A percentile compares a stretch with the other conserved stretches of the same genome.
These are phyloP conservation scores for Penicillium frequentans DNA, from an alignment of 2,329 filamentous ascomycete genomes.

Conservation along the genomic window DNA sequence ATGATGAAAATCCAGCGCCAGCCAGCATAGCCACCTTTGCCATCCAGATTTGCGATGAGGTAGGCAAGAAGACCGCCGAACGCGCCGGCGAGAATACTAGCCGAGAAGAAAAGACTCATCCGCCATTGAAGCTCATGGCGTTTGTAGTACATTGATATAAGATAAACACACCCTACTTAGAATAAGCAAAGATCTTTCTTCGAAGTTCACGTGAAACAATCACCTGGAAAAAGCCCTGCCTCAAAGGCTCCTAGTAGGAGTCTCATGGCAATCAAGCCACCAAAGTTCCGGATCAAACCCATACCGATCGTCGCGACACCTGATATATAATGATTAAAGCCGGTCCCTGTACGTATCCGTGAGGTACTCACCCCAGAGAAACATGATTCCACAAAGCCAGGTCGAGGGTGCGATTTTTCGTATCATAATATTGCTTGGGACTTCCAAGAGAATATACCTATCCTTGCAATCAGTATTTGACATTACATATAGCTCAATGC, in stretches of 20 bases:
- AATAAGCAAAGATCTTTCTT: no score
- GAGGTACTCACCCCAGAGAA: conserved; percentile 35
- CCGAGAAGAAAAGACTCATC: conserved; percentile 25
- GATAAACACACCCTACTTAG: no score
- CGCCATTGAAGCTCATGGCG: conserved; percentile 30
- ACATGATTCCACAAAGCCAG: conserved; percentile 46
- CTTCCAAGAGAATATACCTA: conserved; percentile 44
- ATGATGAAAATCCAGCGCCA: conserved; percentile 38
- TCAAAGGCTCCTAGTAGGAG: no score
- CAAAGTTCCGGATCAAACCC: no score
- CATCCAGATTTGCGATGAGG: conserved; percentile 28
- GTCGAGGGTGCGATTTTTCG: conserved; percentile 44
- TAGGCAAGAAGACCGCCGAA: conserved; percentile 31
- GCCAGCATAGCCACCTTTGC: conserved; percentile 22
- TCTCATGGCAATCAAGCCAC: no score
- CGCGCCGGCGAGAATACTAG: conserved; percentile 23
- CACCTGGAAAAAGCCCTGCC: no score
- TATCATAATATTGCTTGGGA: conserved; percentile 50
- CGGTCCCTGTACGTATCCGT: rapidly evolving
- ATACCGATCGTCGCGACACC: no score
- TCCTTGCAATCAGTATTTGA: no score
- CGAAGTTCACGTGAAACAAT: no score
- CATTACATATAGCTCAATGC: no score
- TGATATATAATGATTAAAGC: no score
- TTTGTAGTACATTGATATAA: no score